A percentile compares a stretch with the other conserved stretches of the same genome.
Conservation (phyloP, 2,329 filamentous ascomycete genomes). For the Fusarium annulatum region DNA sequence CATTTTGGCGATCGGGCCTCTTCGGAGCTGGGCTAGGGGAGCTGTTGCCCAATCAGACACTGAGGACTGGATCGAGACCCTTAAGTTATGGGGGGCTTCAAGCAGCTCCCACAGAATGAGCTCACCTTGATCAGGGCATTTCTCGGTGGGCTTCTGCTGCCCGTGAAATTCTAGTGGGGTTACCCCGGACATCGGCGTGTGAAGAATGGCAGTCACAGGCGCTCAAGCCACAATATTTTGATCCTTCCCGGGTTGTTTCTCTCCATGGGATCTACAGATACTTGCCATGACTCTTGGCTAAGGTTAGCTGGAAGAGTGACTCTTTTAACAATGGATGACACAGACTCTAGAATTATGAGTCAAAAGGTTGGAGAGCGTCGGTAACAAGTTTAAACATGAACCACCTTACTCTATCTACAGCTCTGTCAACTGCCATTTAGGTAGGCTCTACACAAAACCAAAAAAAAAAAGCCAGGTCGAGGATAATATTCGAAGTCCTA, state of each 20-base stretch:
- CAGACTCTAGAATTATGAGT: neutral
- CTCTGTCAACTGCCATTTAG: neutral
- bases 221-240: conserved; percentile 7
- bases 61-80: conserved; percentile 31
- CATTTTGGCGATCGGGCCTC: conserved; percentile 37
- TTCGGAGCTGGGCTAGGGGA: conserved; percentile 40
- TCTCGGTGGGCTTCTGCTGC: conserved; percentile 22
- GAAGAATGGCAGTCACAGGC: conserved; percentile 26
- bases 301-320: neutral
- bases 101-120: conserved; percentile 29
- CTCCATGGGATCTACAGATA: neutral
- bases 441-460: neutral
- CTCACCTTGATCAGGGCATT: conserved; percentile 34
- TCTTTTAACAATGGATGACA: neutral
- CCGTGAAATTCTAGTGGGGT: conserved; percentile 35
- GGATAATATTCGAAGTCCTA: neutral
- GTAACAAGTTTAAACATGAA: neutral
- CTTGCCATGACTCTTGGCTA: neutral
- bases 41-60: conserved; percentile 31
- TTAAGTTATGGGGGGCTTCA: conserved; percentile 27
- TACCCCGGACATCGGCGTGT: conserved; percentile 47
- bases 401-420: neutral
- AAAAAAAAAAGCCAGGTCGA: neutral
- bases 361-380: neutral
- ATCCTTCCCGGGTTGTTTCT: neutral